Evolutionary conservation across 306 rosid genomes (phyloP), one percentile per base, ranked within the genome.

Genomic region (Rosa rugosa): DNA sequence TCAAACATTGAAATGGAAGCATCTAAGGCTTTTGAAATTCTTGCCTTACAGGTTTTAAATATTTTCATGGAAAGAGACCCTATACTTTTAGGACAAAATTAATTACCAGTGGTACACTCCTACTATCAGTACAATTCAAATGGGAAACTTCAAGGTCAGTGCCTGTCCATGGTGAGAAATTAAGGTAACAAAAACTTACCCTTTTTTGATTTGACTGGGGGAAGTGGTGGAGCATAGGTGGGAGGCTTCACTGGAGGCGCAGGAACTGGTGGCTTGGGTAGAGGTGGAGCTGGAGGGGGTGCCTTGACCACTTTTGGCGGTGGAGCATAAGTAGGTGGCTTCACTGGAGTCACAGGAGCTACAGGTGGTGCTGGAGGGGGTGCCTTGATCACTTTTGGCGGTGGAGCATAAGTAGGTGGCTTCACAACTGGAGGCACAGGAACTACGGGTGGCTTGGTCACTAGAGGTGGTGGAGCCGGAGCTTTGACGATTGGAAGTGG

Each of bases 121-220:
- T 54, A 56, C 8, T n/a, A 51, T 53, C 23, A 54, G 4, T 54
- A 22, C 13, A 59, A 11, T 23, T 57, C 31, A 59, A 11, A 1
- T 14, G 11, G 11, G 41, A 0, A 64, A 16, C 42, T 64, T 60
- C 13, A 60, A 60, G 66, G 40, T 60, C 18, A 25, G 7, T 25
- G 11, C 67, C 11, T 60, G 16, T 25, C 40, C 7, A 60, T 10
- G 18, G 18, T 60, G 67, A 25, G 67, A 14, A 25, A 62, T 62
- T 6, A 8, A 65, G 70, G 12, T 16, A 65, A 36, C 45, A 5
- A 65, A 59, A 59, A 38, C n/a, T 45, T 84, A 90, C 96, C 96
- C 73, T 84, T 77, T 8, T 17, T 76, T 47, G 97, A 89, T 77
- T 57, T 90, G 7, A 90, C 91, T 1, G 86, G 75, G 23, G 90